Evolutionary conservation across 192 early-diverging fungal species (phyloP).

Genomic region (Coemansia sp.): DNA sequence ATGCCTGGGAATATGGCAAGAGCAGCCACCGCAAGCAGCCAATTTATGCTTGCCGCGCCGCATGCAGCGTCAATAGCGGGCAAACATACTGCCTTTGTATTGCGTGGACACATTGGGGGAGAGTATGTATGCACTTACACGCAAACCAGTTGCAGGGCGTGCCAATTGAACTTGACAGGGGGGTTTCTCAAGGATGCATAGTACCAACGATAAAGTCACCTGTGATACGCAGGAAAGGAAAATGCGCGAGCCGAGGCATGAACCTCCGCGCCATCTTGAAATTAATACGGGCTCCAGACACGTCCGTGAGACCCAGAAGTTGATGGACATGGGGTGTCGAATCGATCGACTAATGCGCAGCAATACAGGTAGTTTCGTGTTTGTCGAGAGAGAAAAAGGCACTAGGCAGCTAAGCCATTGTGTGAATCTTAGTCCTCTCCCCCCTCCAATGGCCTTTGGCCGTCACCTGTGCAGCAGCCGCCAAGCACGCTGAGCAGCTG

Average conservation of each 20-base stretch:
- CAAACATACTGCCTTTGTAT: background rate
- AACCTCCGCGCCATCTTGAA: background rate
- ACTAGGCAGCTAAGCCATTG: background rate
- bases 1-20: background rate
- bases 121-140: background rate
- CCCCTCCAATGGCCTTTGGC: background rate
- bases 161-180: background rate
- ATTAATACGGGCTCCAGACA: slow-evolving; percentile 4
- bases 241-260: background rate
- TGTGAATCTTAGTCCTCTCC: background rate
- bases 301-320: background rate
- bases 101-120: background rate
- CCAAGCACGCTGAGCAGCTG: slow-evolving; percentile 1
- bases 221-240: background rate
- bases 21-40: background rate
- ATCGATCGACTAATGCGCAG: slow-evolving; percentile 1
- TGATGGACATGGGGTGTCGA: background rate
- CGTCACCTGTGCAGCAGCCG: background rate
- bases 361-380: background rate
- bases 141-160: background rate
- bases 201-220: background rate
- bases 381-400: background rate
- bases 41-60: background rate
- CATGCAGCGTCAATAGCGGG: background rate
- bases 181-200: background rate